These are phyloP conservation scores for Pythium volutum DNA, from an alignment of 352 stramenopile species.

Conservation along the genomic window DNA sequence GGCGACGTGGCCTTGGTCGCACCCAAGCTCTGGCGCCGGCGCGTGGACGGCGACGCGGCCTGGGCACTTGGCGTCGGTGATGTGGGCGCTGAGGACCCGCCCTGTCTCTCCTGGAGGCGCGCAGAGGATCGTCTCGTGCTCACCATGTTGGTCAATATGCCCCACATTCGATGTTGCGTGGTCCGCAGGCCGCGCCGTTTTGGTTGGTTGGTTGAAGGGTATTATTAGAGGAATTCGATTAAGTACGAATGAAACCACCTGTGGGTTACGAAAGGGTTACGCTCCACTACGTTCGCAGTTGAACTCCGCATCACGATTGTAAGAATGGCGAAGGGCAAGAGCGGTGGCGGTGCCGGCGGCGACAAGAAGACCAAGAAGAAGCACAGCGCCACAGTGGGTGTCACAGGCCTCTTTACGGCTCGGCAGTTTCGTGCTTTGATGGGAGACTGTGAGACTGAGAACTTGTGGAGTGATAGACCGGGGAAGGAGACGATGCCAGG, in stretches of 20 bases:
- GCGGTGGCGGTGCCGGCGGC: too few relatives aligned
- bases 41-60: background rate
- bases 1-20: constrained; percentile 22
- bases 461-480: constrained; percentile 1
- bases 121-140: constrained; percentile 55
- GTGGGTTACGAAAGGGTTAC: constrained; percentile 9
- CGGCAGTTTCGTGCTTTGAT: background rate
- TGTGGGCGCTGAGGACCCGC: constrained; percentile 15
- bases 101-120: constrained; percentile 53
- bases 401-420: background rate
- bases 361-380: constrained; percentile 28
- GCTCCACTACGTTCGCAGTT: constrained; percentile 9
- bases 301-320: background rate
- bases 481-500: constrained; percentile 19
- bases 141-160: constrained; percentile 47
- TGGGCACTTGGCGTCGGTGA: constrained; percentile 22
- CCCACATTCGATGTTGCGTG: constrained; percentile 31
- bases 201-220: constrained; percentile 22
- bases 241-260: constrained; percentile 13
- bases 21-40: constrained; percentile 5
- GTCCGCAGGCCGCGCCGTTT: constrained; percentile 2
- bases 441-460: background rate
- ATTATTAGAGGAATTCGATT: constrained; percentile 7
- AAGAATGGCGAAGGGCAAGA: constrained; percentile 24
- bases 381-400: constrained; percentile 5